Conservation (phyloP, 805 yeast species). For the Saturnispora saitoi region DNA sequence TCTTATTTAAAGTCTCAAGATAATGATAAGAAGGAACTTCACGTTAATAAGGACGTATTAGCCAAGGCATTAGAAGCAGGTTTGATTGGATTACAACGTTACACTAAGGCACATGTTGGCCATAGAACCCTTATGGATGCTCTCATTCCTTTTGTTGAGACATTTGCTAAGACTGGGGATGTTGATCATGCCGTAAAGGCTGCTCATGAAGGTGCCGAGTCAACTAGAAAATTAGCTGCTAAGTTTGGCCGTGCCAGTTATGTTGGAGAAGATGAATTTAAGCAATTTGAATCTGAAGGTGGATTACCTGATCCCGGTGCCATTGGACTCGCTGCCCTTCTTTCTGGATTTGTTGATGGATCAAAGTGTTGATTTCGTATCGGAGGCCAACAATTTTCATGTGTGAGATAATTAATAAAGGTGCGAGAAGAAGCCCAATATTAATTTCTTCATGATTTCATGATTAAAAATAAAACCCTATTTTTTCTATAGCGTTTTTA, state of each 20-base stretch:
- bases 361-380: background rate
- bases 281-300: slow-evolving; percentile 42
- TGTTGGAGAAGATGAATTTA: slow-evolving; percentile 56
- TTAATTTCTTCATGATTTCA: too few relatives aligned
- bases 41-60: slow-evolving; percentile 20
- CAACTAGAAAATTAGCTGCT: slow-evolving; percentile 68
- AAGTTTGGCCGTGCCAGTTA: slow-evolving; percentile 92
- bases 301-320: slow-evolving; percentile 97
- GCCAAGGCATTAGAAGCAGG: slow-evolving; percentile 50
- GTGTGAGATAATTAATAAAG: background rate
- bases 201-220: slow-evolving; percentile 67
- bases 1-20: slow-evolving; percentile 40
- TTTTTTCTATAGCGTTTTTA: too few relatives aligned
- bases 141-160: slow-evolving; percentile 74
- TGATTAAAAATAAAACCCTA: too few relatives aligned
- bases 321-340: slow-evolving; percentile 53
- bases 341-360: slow-evolving; percentile 26
- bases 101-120: slow-evolving; percentile 83
- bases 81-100: slow-evolving; percentile 64
- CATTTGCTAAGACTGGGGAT: slow-evolving; percentile 43
- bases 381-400: background rate
- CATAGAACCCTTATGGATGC: slow-evolving; percentile 88
- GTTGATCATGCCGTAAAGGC: slow-evolving; percentile 54
- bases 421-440: background rate
- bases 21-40: slow-evolving; percentile 17